A percentile compares a stretch with the other conserved stretches of the same genome.
These are phyloP conservation scores for Aspergillus sp. DNA, from an alignment of 2,329 filamentous ascomycete species.

Conservation along the genomic window DNA sequence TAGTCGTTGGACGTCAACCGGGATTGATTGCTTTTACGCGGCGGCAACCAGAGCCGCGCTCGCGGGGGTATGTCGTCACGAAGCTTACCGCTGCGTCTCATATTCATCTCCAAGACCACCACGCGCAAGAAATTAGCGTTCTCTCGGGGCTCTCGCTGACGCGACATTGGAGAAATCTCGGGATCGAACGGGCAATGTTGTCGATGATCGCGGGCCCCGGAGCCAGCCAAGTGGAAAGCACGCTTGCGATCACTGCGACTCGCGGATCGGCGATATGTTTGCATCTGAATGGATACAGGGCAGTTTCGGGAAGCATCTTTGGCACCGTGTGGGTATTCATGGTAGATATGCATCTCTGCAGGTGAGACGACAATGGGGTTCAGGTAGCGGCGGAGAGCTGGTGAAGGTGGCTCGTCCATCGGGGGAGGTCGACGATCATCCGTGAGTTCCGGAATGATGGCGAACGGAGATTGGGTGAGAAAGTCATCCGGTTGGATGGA, in stretches of 20 bases:
- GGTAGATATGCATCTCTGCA: constrained; percentile 38
- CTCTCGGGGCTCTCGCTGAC: constrained; percentile 55
- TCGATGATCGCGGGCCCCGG: constrained; percentile 34
- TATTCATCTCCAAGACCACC: constrained; percentile 60
- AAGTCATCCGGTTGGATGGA: constrained; percentile 51
- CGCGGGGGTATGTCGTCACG: constrained; percentile 47
- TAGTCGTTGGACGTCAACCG: constrained; percentile 8
- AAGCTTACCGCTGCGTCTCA: constrained; percentile 56
- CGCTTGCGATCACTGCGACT: constrained; percentile 20
- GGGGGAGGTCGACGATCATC: constrained; percentile 53
- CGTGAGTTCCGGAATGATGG: constrained; percentile 49
- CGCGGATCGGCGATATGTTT: constrained; percentile 47
- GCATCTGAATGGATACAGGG: constrained; percentile 54
- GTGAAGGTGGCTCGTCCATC: constrained; percentile 46
- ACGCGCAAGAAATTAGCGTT: constrained; percentile 57
- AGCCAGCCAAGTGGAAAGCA: constrained; percentile 32
- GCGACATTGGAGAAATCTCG: constrained; percentile 37
- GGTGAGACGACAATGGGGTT: constrained; percentile 47
- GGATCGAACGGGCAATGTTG: constrained; percentile 28
- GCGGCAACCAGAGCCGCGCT: constrained; percentile 54
- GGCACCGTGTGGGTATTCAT: constrained; percentile 26
- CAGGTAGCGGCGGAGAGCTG: constrained; percentile 52
- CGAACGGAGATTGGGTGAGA: constrained; percentile 50
- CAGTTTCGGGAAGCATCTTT: constrained; percentile 25
- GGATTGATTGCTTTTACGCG: constrained; percentile 33